Percentiles rank a stretch among this genome's conserved stretches.
Conservation (phyloP, 306 rosid genomes). For the Prunus mume region DNA sequence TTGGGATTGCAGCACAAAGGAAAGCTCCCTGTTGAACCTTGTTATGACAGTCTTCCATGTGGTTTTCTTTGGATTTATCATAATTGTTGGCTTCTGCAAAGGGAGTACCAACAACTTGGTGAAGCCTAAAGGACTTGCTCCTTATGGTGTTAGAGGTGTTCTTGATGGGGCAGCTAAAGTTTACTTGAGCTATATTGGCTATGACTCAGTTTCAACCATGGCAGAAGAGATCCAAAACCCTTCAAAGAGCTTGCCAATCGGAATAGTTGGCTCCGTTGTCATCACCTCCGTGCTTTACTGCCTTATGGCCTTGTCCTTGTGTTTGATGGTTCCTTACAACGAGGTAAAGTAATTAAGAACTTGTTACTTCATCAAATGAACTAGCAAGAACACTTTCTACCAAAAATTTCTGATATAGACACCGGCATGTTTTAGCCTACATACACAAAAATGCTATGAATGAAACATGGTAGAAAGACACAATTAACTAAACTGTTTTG, state of each 20-base stretch:
- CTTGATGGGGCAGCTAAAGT: slow-evolving; percentile 93
- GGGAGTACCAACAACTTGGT: slow-evolving; percentile 72
- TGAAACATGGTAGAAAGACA: neutral
- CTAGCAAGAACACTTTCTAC: neutral
- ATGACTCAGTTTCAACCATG: slow-evolving; percentile 93
- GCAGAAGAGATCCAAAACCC: slow-evolving; percentile 91
- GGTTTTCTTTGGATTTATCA: slow-evolving; percentile 82
- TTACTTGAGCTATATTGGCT: slow-evolving; percentile 89
- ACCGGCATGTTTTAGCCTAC: too few species aligned
- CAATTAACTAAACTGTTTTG: too few species aligned
- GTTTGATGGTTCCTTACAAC: slow-evolving; percentile 74
- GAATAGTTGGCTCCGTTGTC: slow-evolving; percentile 87
- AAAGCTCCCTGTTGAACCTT: slow-evolving; percentile 81
- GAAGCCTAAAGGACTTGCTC: slow-evolving; percentile 66
- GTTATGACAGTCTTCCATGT: slow-evolving; percentile 86
- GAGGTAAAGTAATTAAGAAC: slow-evolving; percentile 41
- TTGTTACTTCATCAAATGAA: neutral
- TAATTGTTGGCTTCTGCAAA: slow-evolving; percentile 60
- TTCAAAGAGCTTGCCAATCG: slow-evolving; percentile 67
- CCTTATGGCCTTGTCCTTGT: slow-evolving; percentile 82
- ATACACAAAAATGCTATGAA: too few species aligned
- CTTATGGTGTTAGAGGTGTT: slow-evolving; percentile 67
- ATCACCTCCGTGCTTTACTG: slow-evolving; percentile 78
- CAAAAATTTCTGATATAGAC: too few species aligned
- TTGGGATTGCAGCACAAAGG: slow-evolving; percentile 73